Conservation (phyloP, 2,329 filamentous ascomycete genomes). For the Alternaria rosae region DNA sequence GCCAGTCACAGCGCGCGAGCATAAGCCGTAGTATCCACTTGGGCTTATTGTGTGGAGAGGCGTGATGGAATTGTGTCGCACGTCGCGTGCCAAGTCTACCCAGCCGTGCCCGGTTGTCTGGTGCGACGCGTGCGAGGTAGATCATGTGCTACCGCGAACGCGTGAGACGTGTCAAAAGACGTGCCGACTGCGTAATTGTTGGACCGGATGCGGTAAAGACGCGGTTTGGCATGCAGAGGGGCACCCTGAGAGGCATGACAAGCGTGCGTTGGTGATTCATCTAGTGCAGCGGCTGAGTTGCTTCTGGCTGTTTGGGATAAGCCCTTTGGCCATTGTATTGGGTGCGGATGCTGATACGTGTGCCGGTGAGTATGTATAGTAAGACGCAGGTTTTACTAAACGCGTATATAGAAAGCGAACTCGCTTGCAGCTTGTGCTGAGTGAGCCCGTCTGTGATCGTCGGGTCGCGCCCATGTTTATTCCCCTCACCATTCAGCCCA, state of each 20-base stretch:
- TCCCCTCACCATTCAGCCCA: not conserved
- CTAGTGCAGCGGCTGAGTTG: slow-evolving; percentile 10
- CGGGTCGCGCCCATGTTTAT: slow-evolving; percentile 2
- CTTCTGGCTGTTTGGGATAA: slow-evolving; percentile 1
- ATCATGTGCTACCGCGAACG: slow-evolving; percentile 31
- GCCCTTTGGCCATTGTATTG: not conserved
- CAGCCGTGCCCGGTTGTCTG: slow-evolving; percentile 3
- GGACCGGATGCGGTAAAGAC: slow-evolving; percentile 4
- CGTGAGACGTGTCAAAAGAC: slow-evolving; percentile 28
- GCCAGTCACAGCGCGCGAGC: not conserved
- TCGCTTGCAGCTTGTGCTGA: not conserved
- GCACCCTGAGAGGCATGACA: not conserved
- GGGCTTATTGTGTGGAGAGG: not conserved
- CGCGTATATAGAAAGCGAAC: not conserved
- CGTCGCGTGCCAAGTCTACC: slow-evolving; percentile 10
- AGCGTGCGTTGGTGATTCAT: slow-evolving; percentile 1
- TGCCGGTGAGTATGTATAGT: slow-evolving; percentile 7
- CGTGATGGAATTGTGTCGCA: slow-evolving; percentile 15
- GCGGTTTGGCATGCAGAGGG: slow-evolving; percentile 1
- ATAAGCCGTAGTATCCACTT: slow-evolving; percentile 7
- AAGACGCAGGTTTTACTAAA: slow-evolving; percentile 1
- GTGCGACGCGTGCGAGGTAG: slow-evolving; percentile 23
- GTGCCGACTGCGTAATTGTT: slow-evolving; percentile 10
- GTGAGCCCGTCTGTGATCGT: not conserved
- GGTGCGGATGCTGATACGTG: not conserved